Base-by-base conservation (phyloP, 805 yeast genomes). In the Yarrowia sp. region DNA sequence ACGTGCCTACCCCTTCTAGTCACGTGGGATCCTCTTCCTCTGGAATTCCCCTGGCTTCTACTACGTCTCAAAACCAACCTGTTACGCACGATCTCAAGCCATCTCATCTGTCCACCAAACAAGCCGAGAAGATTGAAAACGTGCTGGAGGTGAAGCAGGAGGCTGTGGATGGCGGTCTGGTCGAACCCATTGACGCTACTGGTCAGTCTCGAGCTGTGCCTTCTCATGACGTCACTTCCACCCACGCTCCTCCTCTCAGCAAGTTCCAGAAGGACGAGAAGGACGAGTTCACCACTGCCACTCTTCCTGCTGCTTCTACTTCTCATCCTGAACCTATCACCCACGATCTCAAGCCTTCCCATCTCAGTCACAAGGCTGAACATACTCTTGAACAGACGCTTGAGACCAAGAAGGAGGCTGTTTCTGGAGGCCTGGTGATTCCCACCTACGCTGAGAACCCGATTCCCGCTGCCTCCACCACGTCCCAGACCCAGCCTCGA, bases 331-430 rank as follows among this genome's bases (percentile, higher is more conserved):
- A 48, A n/a, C 35, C 35, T 10, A 10, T 46, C 35, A 48, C 54
- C 17, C 54, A 48, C 28, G 54, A 49, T 21, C 56, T 33, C 28
- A 32, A 33, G 28, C 56, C 56, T 6, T 49, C 56, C 9, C 56
- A 49, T 33, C 19, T 49, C 30, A 49, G 56, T 40, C 14, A 32
- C 10, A n/a, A 26, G 14, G 56, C 56, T 16, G 40, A 26, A 8
- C 8, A 4, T 26, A 26, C 8, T 5, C 30, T 26, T 8, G 30
- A 26, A 26, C 30, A 26, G 4, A 26, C 41, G 19, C 56, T 49
- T 3, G 56, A 49, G 30, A 49, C 56, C 56, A 49, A 49, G 40
- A 19, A 33, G 30, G 56, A 49, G 40, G 56, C 56, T 33, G 56
- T 49, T 9, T 19, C 56, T 2, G 56, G 56, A 4, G 56, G 56